Conservation (phyloP, 768 basidiomycete species). For the Boletus patriciae region DNA sequence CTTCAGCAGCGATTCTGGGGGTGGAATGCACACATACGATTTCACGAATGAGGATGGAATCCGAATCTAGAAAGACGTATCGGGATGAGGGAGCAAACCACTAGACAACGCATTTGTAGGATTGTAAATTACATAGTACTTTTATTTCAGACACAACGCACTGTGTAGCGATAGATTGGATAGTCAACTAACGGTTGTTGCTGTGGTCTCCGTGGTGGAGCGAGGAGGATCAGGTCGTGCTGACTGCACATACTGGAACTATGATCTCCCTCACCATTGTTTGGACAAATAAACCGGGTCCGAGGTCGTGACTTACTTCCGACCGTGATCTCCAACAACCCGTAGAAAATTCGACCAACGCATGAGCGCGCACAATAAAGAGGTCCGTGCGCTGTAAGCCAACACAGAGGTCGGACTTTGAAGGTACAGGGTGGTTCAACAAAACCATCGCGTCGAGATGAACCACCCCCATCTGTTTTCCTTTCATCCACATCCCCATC, state of each 20-base stretch:
- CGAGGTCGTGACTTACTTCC: slow-evolving; percentile 13
- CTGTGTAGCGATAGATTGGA: not conserved
- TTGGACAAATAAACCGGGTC: slow-evolving; percentile 34
- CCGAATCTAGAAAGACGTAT: slow-evolving; percentile 12
- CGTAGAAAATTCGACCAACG: slow-evolving; percentile 18
- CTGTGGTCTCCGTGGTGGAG: not conserved
- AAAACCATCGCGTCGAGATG: slow-evolving; percentile 42
- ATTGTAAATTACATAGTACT: slow-evolving; percentile 3
- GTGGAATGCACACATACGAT: slow-evolving; percentile 49
- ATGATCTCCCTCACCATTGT: slow-evolving; percentile 12
- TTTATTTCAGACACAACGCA: not conserved
- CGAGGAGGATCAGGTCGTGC: not conserved
- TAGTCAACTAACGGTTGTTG: not conserved
- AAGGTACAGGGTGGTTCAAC: slow-evolving; percentile 39
- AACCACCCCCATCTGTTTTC: slow-evolving; percentile 35
- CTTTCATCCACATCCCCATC: slow-evolving; percentile 29
- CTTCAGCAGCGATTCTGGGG: slow-evolving; percentile 49
- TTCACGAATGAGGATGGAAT: slow-evolving; percentile 23
- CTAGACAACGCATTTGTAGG: slow-evolving; percentile 4
- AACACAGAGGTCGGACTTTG: slow-evolving; percentile 38
- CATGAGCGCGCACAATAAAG: slow-evolving; percentile 26
- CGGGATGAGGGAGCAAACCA: not conserved
- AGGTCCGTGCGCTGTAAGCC: slow-evolving; percentile 39
- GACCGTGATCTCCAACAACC: slow-evolving; percentile 12
- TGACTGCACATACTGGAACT: not conserved